Evolutionary conservation across 768 basidiomycete species (phyloP).

Genomic region (Hysterangium stoloniferum): DNA sequence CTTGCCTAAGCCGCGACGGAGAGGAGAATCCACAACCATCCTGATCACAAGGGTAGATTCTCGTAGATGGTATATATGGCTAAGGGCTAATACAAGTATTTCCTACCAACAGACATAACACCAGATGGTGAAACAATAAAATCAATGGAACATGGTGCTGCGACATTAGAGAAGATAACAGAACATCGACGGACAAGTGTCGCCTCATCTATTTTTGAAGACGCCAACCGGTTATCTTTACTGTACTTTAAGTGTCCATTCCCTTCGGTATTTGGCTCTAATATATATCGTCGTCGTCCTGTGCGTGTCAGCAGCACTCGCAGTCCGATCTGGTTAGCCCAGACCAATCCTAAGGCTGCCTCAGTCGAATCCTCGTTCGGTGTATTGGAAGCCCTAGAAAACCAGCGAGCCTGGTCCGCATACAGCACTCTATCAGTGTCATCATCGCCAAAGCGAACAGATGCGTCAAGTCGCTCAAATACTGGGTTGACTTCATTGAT

Average conservation of each 20-base stretch:
- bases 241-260: background rate
- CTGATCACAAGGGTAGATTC: no score
- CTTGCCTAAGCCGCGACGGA: no score
- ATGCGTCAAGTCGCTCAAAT: conserved; percentile 34
- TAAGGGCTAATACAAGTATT: no score
- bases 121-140: conserved; percentile 65
- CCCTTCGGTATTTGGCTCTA: conserved; percentile 22
- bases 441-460: conserved; percentile 13
- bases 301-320: conserved; percentile 81
- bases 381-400: conserved; percentile 53
- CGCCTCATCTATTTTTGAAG: conserved; percentile 25
- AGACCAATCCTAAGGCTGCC: conserved; percentile 79
- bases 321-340: conserved; percentile 89
- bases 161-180: conserved; percentile 69
- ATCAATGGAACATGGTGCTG: conserved; percentile 53
- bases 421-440: conserved; percentile 44
- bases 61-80: no score
- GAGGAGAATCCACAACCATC: no score
- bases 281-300: conserved; percentile 51
- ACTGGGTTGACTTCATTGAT: conserved; percentile 86
- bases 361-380: conserved; percentile 62
- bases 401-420: conserved; percentile 67
- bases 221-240: background rate
- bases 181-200: conserved; percentile 63
- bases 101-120: conserved; percentile 27